These are phyloP conservation scores for Neckera pumila DNA, from an alignment of 225 moss, liverwort and hornwort genomes.

Conservation along the genomic window DNA sequence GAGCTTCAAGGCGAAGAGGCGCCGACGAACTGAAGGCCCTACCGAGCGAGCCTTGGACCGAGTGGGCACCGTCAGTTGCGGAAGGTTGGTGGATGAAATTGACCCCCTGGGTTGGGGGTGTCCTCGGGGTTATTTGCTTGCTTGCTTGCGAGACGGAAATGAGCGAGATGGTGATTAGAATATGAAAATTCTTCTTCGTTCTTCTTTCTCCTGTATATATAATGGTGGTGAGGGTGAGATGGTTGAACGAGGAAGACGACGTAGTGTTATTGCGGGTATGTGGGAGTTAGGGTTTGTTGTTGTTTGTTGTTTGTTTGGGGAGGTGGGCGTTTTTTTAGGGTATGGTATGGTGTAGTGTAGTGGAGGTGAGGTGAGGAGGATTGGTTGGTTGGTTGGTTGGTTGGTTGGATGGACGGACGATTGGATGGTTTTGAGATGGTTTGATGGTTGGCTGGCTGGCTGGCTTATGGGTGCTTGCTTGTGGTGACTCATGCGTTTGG, in stretches of 20 bases:
- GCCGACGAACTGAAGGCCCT: background rate
- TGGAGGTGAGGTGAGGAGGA: background rate
- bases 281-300: slow-evolving; percentile 18
- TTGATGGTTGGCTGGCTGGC: slow-evolving; percentile 7
- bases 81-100: slow-evolving; percentile 16
- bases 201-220: no score
- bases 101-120: background rate
- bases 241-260: background rate
- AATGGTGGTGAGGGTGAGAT: no score
- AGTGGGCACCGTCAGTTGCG: background rate
- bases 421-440: background rate
- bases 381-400: background rate
- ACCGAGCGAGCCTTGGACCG: background rate
- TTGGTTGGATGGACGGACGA: background rate
- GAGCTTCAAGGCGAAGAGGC: background rate
- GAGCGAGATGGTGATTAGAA: background rate
- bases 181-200: background rate
- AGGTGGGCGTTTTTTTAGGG: background rate
- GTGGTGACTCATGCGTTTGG: slow-evolving; percentile 93
- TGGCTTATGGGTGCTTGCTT: slow-evolving; percentile 57
- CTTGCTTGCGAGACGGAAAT: background rate
- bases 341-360: background rate
- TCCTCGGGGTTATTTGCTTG: background rate
- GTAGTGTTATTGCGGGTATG: background rate
- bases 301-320: background rate